Base-by-base conservation (phyloP, 2,329 filamentous ascomycete genomes). In the Colletotrichum tofieldiae region DNA sequence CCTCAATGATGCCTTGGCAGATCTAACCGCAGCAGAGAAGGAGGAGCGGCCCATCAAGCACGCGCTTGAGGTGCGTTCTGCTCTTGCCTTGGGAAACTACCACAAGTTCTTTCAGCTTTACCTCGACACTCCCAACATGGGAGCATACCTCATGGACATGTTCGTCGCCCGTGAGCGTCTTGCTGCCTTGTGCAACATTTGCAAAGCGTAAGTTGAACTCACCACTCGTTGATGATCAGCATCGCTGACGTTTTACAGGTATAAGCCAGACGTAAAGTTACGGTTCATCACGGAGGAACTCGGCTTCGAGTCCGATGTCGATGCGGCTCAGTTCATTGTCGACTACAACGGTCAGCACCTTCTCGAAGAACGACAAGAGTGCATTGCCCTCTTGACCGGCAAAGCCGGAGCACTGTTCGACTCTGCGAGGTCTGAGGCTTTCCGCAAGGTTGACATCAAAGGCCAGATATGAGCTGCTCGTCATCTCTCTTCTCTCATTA, bases 1-100 rank as follows among this genome's bases (percentile, higher is more conserved):
- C 84, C 93, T 99, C 89, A 98, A 98, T 89, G 95, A 98, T 89
- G 92, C 96, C 81, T 90, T 99, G 87, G 95, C 95, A 89, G 96
- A 98, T 93, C 93, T 99, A 96, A 98, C 96, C 84, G 86, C 92
- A 89, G 91, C 94, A 95, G 96, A 98, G 86, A 98, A 98, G 87
- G 88, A 91, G 83, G 92, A 96, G 82, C 86, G 83, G 74, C 89
- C 94, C 72, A 93, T 99, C 81, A 94, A 94, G 84, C 96, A 99
- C 86, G 96, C 96, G 49, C 86, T 99, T 78, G 90, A 93, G 77
- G 95, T 98, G 75, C 94, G 96, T 77, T 97, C 96, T 65, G 94
- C 96, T 60, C 86, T 98, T 79, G 96, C 96, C 63, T 87, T 97
- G 81, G 95, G 95, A 78, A 98, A 98, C 85, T 98, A 98, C 82